Base-by-base conservation (phyloP, 495 filamentous ascomycete genomes). In the Apodospora peruviana region DNA sequence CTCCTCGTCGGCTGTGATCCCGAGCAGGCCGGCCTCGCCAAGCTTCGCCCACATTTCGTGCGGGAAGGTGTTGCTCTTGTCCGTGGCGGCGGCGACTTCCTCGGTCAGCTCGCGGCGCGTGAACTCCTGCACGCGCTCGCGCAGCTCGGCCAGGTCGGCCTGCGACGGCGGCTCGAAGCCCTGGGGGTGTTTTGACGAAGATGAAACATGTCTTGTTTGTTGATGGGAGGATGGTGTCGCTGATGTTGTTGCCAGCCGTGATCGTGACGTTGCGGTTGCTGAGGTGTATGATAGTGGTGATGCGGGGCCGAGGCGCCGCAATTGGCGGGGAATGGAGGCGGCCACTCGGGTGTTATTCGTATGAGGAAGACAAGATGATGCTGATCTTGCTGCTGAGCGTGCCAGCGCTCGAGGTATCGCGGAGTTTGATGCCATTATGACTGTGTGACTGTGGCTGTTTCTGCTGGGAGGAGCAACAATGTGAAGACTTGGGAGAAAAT, bases 81-180 rank as follows among this genome's bases (percentile, higher is more conserved):
- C 93, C 34, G 90, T 93, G 32, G 67, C 71, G 18, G 85, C 77
- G 22, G 93, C 93, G 35, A 96, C 76, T 50, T 90, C 85, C 62
- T 86, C 86, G 38, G 90, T 72, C 52, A 98, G 91, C 62, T 88
- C 84, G 29, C 86, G 79, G 74, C 90, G 77, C 18, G 87, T 84
- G 60, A 98, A 98, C 32, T 97, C 93, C 54, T 91, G 90, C 12
- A 96, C 91, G 14, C 88, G 75, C 58, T 96, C 91, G 45, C 91
- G 82, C 27, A 98, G 72, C 65, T 97, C 91, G 3, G 78, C 47
- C 12, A 98, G 77, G 39, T 97, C 94, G 35, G 83, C 77, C 10
- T 76, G 66, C 0, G 84, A 75, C 0, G 93, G 93, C 27, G 90
- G 78, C 5, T 70, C 74, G 67, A 98, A 98, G 57, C 83, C 85